Evolutionary conservation across 2,329 filamentous ascomycete species (phyloP), one percentile per base, ranked within the genome.

Genomic region (Akanthomyces muscarius): DNA sequence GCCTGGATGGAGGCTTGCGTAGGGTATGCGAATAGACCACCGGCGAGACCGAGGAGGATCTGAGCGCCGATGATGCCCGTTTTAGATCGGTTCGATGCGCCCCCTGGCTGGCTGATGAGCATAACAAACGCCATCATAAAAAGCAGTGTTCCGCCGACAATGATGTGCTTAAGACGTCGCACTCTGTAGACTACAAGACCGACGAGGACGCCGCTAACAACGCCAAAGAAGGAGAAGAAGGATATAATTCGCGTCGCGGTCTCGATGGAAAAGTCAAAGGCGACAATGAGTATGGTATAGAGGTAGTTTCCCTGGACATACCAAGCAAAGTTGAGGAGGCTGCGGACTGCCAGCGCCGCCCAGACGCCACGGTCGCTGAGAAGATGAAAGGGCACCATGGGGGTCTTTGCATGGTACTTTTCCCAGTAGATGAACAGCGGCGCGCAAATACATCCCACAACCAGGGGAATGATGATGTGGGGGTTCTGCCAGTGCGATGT

Each of bases 361-460:
- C 84, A 88, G 1, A 88, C 83, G 0, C 80, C 81, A n/a, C 86
- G 81, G 64, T 88, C 83, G 64, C 78, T 80, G 25, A 88, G 74
- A 0, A 87, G 76, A 67, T 81, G 71, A 69, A 87, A 86, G 0
- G 85, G 85, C 0, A 87, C 71, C 67, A 87, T 80, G 0, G 85
- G 85, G 52, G 68, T 68, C 5, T 81, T 76, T 1, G 79, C 77
- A 41, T 80, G 77, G 0, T 70, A 76, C 25, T 72, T 74, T 66
- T 87, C 84, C 84, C 85, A 87, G 4, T 77, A 47, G 41, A 85
- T 68, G 67, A 82, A 87, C 0, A 73, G 69, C 0, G 82, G 79
- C 28, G 85, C 72, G 21, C 77, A 77, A 1, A 78, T 58, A 30
- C 86, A 50, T 0, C 85, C 85, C 10, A 85, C 68, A 1, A 80